Evolutionary conservation across 306 rosid species (phyloP).

Genomic region (Pyrus bretschneideri): DNA sequence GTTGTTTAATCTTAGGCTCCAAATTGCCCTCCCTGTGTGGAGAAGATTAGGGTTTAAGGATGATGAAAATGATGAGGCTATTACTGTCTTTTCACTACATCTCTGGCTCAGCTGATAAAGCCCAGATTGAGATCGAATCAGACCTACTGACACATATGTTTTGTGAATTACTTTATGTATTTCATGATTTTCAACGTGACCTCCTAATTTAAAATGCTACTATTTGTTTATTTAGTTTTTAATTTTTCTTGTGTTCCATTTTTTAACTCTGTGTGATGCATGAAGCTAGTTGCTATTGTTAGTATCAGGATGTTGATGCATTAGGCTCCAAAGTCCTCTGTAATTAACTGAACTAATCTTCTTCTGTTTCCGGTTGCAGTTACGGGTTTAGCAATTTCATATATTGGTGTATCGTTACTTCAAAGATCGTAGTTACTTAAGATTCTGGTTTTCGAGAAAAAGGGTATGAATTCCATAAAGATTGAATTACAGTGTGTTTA

Average conservation of each 20-base stretch:
- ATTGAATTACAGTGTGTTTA: neutral
- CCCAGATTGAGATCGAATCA: neutral
- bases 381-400: neutral
- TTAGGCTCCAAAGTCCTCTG: neutral
- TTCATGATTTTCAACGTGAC: slow-evolving; percentile 11
- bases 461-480: neutral
- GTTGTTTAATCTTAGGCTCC: neutral
- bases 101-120: neutral
- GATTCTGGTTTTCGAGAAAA: neutral
- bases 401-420: neutral
- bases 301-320: neutral
- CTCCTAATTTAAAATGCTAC: neutral
- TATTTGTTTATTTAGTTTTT: neutral
- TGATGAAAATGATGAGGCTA: slow-evolving; percentile 9
- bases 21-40: neutral
- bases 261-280: neutral
- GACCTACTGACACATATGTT: slow-evolving; percentile 5
- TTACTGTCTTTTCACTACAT: slow-evolving; percentile 8
- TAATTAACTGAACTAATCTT: neutral
- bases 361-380: neutral
- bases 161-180: slow-evolving; percentile 7
- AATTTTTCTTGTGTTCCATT: neutral
- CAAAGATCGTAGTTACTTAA: neutral
- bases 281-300: neutral
- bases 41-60: slow-evolving; percentile 10